A percentile compares a stretch with the other conserved stretches of the same genome.
These are phyloP conservation scores for Tilletiopsis washingtonensis DNA, from an alignment of 1,284 basidiomycete species.

Conservation along the genomic window DNA sequence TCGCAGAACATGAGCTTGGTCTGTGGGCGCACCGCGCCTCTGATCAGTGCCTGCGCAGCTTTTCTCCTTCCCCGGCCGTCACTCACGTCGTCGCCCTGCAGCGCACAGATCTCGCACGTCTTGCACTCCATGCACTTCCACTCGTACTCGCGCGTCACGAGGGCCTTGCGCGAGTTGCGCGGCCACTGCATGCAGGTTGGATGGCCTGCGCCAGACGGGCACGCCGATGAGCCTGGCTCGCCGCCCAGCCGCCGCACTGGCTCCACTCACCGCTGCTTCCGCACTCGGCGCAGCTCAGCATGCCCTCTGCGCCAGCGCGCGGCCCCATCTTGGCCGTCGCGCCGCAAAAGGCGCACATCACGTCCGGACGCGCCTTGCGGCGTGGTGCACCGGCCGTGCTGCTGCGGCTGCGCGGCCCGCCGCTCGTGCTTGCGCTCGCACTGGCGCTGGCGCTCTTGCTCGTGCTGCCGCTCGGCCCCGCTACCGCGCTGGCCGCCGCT, in stretches of 20 bases:
- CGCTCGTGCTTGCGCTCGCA: too few relatives aligned
- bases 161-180: constrained; percentile 49
- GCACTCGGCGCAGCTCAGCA: constrained; percentile 46
- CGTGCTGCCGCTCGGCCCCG: too few relatives aligned
- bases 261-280: constrained; percentile 38
- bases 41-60: not conserved
- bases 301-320: constrained; percentile 30
- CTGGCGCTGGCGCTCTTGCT: too few relatives aligned
- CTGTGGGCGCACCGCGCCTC: not conserved
- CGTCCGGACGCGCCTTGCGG: too few relatives aligned
- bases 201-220: constrained; percentile 31
- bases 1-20: constrained; percentile 75
- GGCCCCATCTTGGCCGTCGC: constrained; percentile 17
- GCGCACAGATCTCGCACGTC: constrained; percentile 75
- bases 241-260: not conserved
- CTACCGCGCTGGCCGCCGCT: too few relatives aligned
- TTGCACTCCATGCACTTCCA: constrained; percentile 94
- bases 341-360: constrained; percentile 45
- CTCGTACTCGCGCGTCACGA: constrained; percentile 59
- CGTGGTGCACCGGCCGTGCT: too few relatives aligned
- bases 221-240: constrained; percentile 4
- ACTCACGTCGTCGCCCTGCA: constrained; percentile 83
- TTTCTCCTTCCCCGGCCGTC: too few relatives aligned
- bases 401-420: too few relatives aligned
- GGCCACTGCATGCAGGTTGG: constrained; percentile 43